These are phyloP conservation scores for Marasmius oreades DNA, from an alignment of 1,284 basidiomycete species.

Conservation along the genomic window DNA sequence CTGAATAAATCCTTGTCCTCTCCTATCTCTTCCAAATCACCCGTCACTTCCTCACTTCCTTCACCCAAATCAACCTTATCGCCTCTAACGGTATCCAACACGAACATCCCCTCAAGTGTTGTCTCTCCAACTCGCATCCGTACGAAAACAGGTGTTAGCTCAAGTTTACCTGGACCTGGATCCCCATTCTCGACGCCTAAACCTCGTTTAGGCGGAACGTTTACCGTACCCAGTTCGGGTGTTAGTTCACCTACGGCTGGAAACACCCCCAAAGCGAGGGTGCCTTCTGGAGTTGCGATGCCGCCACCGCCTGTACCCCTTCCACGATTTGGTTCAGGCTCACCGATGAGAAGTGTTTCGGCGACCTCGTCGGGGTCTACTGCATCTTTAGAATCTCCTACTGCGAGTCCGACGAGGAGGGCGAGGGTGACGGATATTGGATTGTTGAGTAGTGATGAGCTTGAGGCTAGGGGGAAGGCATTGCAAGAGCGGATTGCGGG, in stretches of 20 bases:
- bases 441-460: slow-evolving; percentile 24
- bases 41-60: slow-evolving; percentile 24
- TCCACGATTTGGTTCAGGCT: slow-evolving; percentile 33
- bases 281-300: slow-evolving; percentile 76
- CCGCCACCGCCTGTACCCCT: slow-evolving; percentile 45
- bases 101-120: not conserved
- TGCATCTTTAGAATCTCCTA: slow-evolving; percentile 27
- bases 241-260: slow-evolving; percentile 35
- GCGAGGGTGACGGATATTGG: slow-evolving; percentile 4
- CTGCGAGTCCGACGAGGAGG: slow-evolving; percentile 26
- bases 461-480: slow-evolving; percentile 37
- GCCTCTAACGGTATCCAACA: slow-evolving; percentile 23
- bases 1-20: slow-evolving; percentile 9
- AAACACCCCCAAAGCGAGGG: slow-evolving; percentile 54
- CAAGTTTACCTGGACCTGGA: slow-evolving; percentile 29
- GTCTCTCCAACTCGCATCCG: slow-evolving; percentile 11
- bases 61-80: slow-evolving; percentile 29
- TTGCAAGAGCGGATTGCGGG: slow-evolving; percentile 52
- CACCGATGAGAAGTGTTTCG: slow-evolving; percentile 34
- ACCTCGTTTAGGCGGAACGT: slow-evolving; percentile 31
- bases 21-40: slow-evolving; percentile 32
- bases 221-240: slow-evolving; percentile 33
- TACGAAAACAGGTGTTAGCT: slow-evolving; percentile 21
- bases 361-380: slow-evolving; percentile 20
- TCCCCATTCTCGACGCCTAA: slow-evolving; percentile 68